phyloP scores from a whole-genome alignment of 164 flowering plant genomes.

The Tinospora cordifolia region DNA sequence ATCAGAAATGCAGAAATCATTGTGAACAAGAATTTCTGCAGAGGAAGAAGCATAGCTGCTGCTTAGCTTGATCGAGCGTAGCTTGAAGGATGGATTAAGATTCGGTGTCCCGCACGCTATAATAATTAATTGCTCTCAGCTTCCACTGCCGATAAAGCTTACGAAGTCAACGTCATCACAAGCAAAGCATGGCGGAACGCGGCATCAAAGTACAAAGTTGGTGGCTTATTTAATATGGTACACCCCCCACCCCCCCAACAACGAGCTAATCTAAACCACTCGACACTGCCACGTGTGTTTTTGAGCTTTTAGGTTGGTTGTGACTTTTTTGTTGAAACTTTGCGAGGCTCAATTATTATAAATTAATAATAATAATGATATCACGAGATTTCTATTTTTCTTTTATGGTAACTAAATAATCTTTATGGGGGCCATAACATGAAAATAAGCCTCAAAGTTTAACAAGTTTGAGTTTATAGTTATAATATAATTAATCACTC shows the following conservation, averaged over 20 bases:
- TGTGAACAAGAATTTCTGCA: background rate
- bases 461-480: too few species aligned
- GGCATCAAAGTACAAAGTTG: background rate
- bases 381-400: too few species aligned
- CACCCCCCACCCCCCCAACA: too few species aligned
- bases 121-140: background rate
- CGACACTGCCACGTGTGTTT: background rate
- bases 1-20: background rate
- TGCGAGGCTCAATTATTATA: background rate
- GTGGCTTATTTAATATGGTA: background rate
- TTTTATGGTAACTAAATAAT: too few species aligned
- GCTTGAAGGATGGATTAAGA: background rate
- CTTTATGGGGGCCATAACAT: too few species aligned
- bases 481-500: too few species aligned
- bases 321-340: background rate
- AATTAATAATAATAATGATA: too few species aligned
- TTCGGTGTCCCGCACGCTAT: background rate
- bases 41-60: background rate
- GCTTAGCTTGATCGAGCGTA: too few species aligned
- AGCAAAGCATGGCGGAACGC: background rate
- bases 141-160: background rate
- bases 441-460: too few species aligned
- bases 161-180: too few species aligned
- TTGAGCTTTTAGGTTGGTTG: background rate
- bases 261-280: background rate